Evolutionary conservation across 2,329 filamentous ascomycete genomes (phyloP), one percentile per base, ranked within the genome.

Genomic region (Scortechinia acanthostroma): DNA sequence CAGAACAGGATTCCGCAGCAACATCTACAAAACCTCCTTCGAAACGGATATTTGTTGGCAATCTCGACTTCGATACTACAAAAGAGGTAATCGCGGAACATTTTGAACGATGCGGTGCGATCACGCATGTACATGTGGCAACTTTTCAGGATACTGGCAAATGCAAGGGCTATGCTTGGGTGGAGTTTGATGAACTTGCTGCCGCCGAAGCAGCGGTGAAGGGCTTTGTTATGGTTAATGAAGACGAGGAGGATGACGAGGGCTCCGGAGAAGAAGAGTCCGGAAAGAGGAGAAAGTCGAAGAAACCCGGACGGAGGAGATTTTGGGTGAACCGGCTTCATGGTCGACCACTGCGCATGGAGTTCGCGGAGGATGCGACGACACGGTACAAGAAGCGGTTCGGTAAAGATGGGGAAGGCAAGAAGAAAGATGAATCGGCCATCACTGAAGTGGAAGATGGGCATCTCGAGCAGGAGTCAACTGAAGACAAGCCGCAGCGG

Each of bases 71-170:
- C 52, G 68, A 72, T 45, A 64, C 69, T 17, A 74, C 76, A 4
- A 74, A 73, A 52, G 77, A 82, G 46, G 65, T 74, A 47, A 58
- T 84, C 15, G 62, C 71, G 49, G 66, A 73, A 48, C 77, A 83
- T 55, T 83, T 80, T 55, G 57, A 53, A 2, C 70, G 68, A 49
- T 83, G 78, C 49, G 80, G 80, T 4, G 59, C 68, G 25, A 59
- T 84, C 19, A 63, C 66, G 23, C 66, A 77, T 52, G 68, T 80
- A 22, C 75, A 80, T 54, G 60, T 83, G 58, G 80, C 80, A 2
- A 83, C 79, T 3, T 84, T 84, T 57, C 76, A 83, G 56, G 80
- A 84, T 52, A 73, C 71, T 14, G 80, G 80, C 4, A 83, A 84
- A 62, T 83, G 80, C 61, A 83, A 83, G 60, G 80, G 80, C 21